Percentiles rank a stretch among this genome's conserved stretches.
phyloP scores from a whole-genome alignment of 306 rosid genomes.

The Quercus dentata region DNA sequence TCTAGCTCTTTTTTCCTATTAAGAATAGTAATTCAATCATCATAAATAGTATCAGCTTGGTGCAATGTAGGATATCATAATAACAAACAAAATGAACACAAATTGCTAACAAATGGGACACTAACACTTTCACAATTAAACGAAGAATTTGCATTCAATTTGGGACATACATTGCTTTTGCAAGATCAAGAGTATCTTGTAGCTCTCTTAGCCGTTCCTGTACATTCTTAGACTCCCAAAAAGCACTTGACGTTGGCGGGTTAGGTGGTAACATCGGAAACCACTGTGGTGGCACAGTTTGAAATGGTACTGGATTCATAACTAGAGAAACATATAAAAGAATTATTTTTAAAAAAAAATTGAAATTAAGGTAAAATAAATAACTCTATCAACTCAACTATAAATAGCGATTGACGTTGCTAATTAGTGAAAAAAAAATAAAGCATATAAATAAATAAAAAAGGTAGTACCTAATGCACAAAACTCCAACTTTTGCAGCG shows the following conservation, averaged over 20 bases:
- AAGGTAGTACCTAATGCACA: not conserved
- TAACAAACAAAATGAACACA: not conserved
- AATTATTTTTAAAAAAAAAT: no score
- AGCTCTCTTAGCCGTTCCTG: conserved; percentile 43
- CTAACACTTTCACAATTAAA: not conserved
- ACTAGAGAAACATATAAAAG: not conserved
- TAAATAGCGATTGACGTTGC: not conserved
- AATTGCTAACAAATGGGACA: not conserved
- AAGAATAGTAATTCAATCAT: not conserved
- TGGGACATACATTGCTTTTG: conserved; percentile 55
- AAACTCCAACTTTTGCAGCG: no score
- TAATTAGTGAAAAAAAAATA: not conserved
- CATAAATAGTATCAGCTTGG: not conserved
- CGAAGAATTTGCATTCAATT: not conserved
- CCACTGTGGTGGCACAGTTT: conserved; percentile 31
- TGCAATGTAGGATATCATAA: not conserved
- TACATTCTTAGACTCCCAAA: conserved; percentile 66
- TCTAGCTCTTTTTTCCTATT: conserved; percentile 76
- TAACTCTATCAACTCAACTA: no score
- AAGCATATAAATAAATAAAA: not conserved
- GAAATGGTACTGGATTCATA: conserved; percentile 55
- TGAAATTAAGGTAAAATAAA: not conserved
- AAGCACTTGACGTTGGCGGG: conserved; percentile 49
- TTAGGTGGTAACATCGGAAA: conserved; percentile 46
- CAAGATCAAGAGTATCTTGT: conserved; percentile 64